Conservation (phyloP, 768 basidiomycete species). For the Kwoniella europaea region DNA sequence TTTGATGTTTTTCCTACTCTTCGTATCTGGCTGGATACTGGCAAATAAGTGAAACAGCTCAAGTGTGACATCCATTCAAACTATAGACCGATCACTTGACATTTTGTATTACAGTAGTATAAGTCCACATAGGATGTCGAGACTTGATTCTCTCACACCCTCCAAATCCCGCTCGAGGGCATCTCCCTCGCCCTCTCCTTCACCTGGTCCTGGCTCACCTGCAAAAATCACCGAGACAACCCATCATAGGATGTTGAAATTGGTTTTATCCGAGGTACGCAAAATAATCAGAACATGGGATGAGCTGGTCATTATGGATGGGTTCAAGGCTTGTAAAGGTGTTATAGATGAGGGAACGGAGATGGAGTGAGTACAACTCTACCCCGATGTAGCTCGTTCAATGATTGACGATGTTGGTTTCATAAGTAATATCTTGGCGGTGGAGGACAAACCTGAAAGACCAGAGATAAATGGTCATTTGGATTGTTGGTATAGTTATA, state of each 20-base stretch:
- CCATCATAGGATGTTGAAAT: conserved; percentile 76
- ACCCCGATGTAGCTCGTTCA: neutral
- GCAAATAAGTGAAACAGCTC: too few species aligned
- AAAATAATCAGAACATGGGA: conserved; percentile 76
- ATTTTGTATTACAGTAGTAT: too few species aligned
- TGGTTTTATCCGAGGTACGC: conserved; percentile 71
- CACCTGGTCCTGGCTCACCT: conserved; percentile 24
- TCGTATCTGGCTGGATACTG: too few species aligned
- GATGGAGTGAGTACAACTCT: conserved; percentile 66
- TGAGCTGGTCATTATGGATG: conserved; percentile 77
- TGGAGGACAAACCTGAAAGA: conserved; percentile 34
- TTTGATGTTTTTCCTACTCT: neutral
- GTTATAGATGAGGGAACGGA: conserved; percentile 81
- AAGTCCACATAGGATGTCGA: conserved; percentile 34
- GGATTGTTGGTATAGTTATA: conserved; percentile 14
- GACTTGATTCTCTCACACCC: conserved; percentile 47
- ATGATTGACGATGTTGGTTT: neutral
- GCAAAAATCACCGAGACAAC: conserved; percentile 66
- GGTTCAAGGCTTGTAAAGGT: conserved; percentile 72
- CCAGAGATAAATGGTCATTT: conserved; percentile 33
- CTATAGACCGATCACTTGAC: too few species aligned
- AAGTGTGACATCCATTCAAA: neutral
- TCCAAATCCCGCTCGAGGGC: conserved; percentile 16
- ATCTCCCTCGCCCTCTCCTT: conserved; percentile 27
- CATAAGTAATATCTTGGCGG: conserved; percentile 38